These are phyloP conservation scores for Apophysomyces ossiformis DNA, from an alignment of 371 early-diverging fungal genomes.

Conservation along the genomic window DNA sequence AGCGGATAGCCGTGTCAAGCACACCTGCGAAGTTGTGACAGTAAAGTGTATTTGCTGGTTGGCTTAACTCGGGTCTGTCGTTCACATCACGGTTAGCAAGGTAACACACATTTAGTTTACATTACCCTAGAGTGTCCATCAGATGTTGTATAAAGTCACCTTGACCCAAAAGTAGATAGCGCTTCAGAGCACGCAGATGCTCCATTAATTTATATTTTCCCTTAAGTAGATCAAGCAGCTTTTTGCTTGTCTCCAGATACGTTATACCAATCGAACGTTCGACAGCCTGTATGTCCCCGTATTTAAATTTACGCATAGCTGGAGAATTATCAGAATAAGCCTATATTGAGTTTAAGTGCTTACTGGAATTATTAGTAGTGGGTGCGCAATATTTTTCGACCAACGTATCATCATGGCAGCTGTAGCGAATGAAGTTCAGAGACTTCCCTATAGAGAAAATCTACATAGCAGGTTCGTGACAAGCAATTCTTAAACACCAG, in stretches of 20 bases:
- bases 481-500: constrained; percentile 26
- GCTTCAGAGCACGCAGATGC: constrained; percentile 85
- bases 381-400: constrained; percentile 29
- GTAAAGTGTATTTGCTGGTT: constrained; percentile 78
- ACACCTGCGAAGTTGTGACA: constrained; percentile 89
- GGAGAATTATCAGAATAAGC: neutral
- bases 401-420: constrained; percentile 72
- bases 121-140: constrained; percentile 82
- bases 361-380: neutral
- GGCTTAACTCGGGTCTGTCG: constrained; percentile 61
- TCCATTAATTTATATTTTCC: constrained; percentile 81
- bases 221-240: constrained; percentile 74
- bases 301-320: constrained; percentile 55
- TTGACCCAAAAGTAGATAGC: constrained; percentile 91
- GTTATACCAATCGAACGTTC: constrained; percentile 78
- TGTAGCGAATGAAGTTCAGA: constrained; percentile 89
- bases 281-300: constrained; percentile 73
- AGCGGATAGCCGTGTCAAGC: constrained; percentile 85
- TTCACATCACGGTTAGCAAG: neutral
- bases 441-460: constrained; percentile 94
- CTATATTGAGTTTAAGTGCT: neutral
- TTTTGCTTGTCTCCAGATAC: constrained; percentile 72
- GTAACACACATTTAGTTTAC: too few species aligned
- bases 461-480: constrained; percentile 38
- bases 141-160: constrained; percentile 95